Conservation (phyloP, 116 monocot species). For the Phalaenopsis hybrid region DNA sequence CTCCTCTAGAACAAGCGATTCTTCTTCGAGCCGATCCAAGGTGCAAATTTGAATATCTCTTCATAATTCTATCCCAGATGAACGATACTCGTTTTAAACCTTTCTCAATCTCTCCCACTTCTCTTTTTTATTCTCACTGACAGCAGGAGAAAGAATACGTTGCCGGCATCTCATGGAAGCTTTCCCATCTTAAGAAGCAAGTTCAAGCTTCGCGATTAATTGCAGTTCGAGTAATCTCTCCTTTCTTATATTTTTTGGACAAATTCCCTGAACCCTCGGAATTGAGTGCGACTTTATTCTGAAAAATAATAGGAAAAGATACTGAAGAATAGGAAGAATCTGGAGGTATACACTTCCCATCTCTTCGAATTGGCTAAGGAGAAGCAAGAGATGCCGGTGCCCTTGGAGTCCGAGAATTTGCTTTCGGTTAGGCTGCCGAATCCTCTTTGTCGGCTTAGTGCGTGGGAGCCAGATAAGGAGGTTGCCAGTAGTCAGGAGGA, state of each 20-base stretch:
- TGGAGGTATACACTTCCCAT: slow-evolving; percentile 33
- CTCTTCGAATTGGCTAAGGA: slow-evolving; percentile 35
- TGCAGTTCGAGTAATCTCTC: slow-evolving; percentile 46
- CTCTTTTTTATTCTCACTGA: slow-evolving; percentile 16
- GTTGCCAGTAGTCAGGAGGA: slow-evolving; percentile 60
- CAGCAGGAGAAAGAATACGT: slow-evolving; percentile 30
- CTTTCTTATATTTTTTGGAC: not conserved
- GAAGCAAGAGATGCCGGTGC: slow-evolving; percentile 5
- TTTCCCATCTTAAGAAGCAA: slow-evolving; percentile 52
- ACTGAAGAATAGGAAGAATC: slow-evolving; percentile 44
- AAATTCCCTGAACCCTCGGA: not conserved
- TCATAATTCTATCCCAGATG: slow-evolving; percentile 2
- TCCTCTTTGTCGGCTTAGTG: slow-evolving; percentile 27
- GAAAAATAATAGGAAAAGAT: slow-evolving; percentile 51
- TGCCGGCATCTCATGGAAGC: slow-evolving; percentile 14
- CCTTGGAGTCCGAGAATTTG: slow-evolving; percentile 15
- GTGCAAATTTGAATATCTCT: slow-evolving; percentile 12
- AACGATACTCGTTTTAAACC: not conserved
- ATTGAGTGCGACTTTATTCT: not conserved
- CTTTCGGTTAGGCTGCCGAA: slow-evolving; percentile 39
- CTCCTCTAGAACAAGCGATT: slow-evolving; percentile 39
- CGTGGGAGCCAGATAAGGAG: slow-evolving; percentile 60
- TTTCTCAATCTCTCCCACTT: slow-evolving; percentile 4
- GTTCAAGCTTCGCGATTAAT: slow-evolving; percentile 48
- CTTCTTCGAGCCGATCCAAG: slow-evolving; percentile 44